Evolutionary conservation across 1,139 yeast species (phyloP).

Genomic region (Yamadazyma friedrichii): DNA sequence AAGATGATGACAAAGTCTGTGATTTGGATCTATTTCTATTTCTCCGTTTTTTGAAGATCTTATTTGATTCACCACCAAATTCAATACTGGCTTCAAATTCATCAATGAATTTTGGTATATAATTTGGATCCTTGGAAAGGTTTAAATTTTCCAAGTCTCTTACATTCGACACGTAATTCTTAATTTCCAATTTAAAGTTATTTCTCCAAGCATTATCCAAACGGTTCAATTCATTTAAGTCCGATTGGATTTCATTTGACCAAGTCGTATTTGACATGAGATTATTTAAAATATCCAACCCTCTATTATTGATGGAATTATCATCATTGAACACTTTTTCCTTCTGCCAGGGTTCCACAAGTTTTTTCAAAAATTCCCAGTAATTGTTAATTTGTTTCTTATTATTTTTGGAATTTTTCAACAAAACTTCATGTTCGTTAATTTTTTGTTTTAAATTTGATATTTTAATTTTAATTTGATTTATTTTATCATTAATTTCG

Average conservation of each 20-base stretch:
- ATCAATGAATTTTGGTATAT: conserved; percentile 33
- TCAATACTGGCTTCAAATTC: conserved; percentile 43
- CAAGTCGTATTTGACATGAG: conserved; percentile 19
- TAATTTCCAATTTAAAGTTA: conserved; percentile 30
- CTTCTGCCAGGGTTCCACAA: conserved; percentile 21
- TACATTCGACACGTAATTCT: conserved; percentile 30
- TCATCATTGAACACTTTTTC: conserved; percentile 26
- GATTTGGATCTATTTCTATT: conserved; percentile 14
- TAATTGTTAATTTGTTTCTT: conserved; percentile 23
- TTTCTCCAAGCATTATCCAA: conserved; percentile 28
- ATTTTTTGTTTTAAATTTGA: conserved; percentile 19
- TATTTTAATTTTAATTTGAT: conserved; percentile 12
- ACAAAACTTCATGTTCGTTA: conserved; percentile 24
- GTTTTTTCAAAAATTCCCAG: conserved; percentile 24
- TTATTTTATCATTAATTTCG: conserved; percentile 19
- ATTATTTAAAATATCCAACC: conserved; percentile 26
- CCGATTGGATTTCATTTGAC: conserved; percentile 34
- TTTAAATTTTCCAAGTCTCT: conserved; percentile 34
- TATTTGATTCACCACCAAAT: conserved; percentile 40
- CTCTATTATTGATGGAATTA: conserved; percentile 28
- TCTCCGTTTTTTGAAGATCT: conserved; percentile 11
- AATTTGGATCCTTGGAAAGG: conserved; percentile 23
- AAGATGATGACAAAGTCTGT: conserved; percentile 5
- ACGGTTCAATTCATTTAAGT: conserved; percentile 30
- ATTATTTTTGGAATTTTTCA: conserved; percentile 24